Percentiles rank a stretch among this genome's conserved stretches.
Conservation (phyloP, 176 grass and related monocot genomes). For the Panicum miliaceum region DNA sequence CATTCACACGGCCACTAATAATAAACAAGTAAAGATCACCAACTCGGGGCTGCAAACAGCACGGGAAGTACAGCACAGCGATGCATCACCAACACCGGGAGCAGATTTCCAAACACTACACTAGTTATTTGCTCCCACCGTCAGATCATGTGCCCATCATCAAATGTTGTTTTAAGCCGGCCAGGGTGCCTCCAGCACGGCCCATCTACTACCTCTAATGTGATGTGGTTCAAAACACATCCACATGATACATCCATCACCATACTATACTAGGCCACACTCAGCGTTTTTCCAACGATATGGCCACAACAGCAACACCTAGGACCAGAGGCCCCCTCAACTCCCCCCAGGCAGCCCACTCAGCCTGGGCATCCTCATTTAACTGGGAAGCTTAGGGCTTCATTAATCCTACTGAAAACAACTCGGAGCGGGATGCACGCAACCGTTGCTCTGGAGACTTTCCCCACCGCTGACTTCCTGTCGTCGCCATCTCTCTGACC, state of each 20-base stretch:
- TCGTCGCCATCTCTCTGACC: constrained; percentile 42
- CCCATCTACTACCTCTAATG: constrained; percentile 2
- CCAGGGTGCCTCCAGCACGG: neutral
- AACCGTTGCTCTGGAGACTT: constrained; percentile 52
- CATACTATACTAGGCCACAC: constrained; percentile 3
- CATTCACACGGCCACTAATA: neutral
- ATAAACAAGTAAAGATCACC: neutral
- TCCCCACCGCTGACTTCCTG: constrained; percentile 54
- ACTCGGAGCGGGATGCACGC: constrained; percentile 85
- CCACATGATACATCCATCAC: constrained; percentile 13
- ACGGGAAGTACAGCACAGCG: neutral
- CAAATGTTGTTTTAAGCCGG: neutral
- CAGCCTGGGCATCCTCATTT: constrained; percentile 30
- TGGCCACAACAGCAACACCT: neutral
- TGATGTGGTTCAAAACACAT: constrained; percentile 4
- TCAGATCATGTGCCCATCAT: constrained; percentile 22
- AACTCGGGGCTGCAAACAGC: neutral
- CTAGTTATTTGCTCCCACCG: constrained; percentile 28
- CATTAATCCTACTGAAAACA: constrained; percentile 96
- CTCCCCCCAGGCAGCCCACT: neutral
- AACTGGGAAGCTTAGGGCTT: constrained; percentile 62
- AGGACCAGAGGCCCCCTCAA: neutral
- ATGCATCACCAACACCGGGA: constrained; percentile 17
- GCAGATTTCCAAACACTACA: neutral
- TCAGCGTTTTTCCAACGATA: neutral